Conservation (phyloP, 2,329 filamentous ascomycete species). For the Sporothrix mexicana region DNA sequence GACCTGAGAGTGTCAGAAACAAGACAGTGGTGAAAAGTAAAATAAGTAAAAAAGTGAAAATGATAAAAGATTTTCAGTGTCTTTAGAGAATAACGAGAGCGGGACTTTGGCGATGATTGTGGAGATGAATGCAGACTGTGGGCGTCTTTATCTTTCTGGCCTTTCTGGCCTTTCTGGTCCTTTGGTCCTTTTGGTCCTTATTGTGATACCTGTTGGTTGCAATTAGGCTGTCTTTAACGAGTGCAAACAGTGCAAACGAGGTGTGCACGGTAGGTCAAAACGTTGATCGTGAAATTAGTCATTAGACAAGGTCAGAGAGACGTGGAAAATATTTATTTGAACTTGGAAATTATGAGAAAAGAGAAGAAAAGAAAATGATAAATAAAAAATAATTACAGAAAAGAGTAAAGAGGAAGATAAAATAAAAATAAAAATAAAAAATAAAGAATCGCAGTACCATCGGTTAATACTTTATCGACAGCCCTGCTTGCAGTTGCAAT, state of each 20-base stretch:
- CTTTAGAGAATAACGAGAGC: too few relatives aligned
- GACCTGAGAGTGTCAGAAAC: neutral
- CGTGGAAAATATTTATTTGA: neutral
- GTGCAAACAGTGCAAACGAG: too few relatives aligned
- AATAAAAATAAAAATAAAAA: neutral
- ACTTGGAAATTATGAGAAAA: neutral
- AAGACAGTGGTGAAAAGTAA: neutral
- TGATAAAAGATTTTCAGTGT: neutral
- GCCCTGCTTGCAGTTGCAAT: too few relatives aligned
- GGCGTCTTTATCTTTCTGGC: too few relatives aligned
- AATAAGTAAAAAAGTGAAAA: neutral
- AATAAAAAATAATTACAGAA: neutral
- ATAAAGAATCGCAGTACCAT: neutral
- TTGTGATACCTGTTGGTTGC: neutral
- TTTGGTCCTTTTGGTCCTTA: neutral
- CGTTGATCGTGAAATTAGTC: neutral
- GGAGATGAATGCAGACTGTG: too few relatives aligned
- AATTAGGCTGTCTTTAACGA: neutral
- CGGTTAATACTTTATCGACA: too few relatives aligned
- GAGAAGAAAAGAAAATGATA: neutral
- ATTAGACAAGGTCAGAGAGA: neutral
- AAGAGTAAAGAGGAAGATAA: neutral
- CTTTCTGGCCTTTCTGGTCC: too few relatives aligned
- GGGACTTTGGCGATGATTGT: too few relatives aligned
- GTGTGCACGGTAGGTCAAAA: slow-evolving; percentile 7